Base-by-base conservation (phyloP, 371 early-diverging fungal species). In the Rhizopus stolonifer region DNA sequence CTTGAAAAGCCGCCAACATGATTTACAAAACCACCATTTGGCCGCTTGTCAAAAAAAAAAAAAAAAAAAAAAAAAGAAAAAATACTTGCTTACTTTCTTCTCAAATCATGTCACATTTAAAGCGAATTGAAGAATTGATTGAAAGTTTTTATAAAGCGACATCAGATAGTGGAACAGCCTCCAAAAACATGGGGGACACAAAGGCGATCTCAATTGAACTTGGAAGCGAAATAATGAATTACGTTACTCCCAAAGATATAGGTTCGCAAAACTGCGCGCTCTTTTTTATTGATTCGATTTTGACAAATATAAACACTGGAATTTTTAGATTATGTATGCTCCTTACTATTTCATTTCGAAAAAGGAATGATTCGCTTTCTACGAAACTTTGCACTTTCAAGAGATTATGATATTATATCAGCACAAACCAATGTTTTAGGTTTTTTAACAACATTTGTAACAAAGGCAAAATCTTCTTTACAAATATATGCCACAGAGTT, bases 291-390 rank as follows among this genome's bases (percentile, higher is more conserved):
- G n/a, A n/a, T n/a, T n/a, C n/a, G n/a, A n/a, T n/a, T n/a, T n/a
- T n/a, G n/a, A n/a, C n/a, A n/a, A 33, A 7, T 13, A 19, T 47
- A 19, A 36, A 36, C 36, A 29, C 31, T 29, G 4, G 31, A 7
- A 29, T 29, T 18, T 34, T 42, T 50, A 79, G 79, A 79, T 46
- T 69, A 63, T 21, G 58, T 58, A 2, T 67, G 63, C 17, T 65
- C 75, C 4, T n/a, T 74, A 4, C 31, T 79, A 15, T 67, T 79
- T 23, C 58, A 67, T 19, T 34, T 49, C 6, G 49, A 60, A 0
- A 38, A 52, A 8, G 75, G 73, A 0, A 49, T 72, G 19, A 32
- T 71, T 14, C 38, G 44, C 14, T 58, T 60, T 24, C 24, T 74
- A 14, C 43, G 55, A 25, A n/a, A 34, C 8, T 57, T 61, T 21